Base-by-base conservation (phyloP, 768 basidiomycete species). In the Psilocybe cyanescens region DNA sequence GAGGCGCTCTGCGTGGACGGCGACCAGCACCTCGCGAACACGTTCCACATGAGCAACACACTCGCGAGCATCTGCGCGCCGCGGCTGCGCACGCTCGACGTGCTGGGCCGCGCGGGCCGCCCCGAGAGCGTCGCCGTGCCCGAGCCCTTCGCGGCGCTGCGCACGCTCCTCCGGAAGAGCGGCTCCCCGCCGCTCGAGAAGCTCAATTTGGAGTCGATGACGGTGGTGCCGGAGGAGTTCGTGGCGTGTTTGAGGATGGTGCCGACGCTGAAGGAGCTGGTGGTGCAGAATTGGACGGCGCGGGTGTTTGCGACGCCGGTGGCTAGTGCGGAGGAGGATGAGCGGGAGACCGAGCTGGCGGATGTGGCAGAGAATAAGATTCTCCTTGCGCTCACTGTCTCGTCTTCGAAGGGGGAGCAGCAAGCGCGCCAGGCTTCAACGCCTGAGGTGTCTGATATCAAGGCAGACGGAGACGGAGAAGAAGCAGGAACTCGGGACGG, bases 1-100 rank as follows among this genome's bases (percentile, higher is more conserved):
- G 55, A 64, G 47, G 48, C 60, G 0, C 66, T 74, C 6, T 72
- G 70, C 47, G 45, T 74, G 33, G 71, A 72, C 35, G 71, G 73
- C 3, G 71, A 74, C 63, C 73, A 72, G 52, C 69, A 70, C 48
- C 60, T 74, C 3, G 56, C 63, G 31, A 70, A 69, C 48, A 68
- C 73, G 11, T 74, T 72, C 55, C 73, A 74, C 52, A 69, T 74
- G 67, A 69, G 65, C 17, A 72, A 68, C 47, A 70, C 65, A 12
- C 61, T 74, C 12, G 54, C 62, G 35, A 70, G 68, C 48, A 47
- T 74, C 48, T 55, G 66, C 37, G 62, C 65, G 3, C 73, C 73
- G 1, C 66, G 64, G 39, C 62, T 74, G 51, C 64, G 65, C 9
- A 63, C 58, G 24, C 60, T 74, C 28, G 70, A 71, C 49, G 66